Evolutionary conservation across 1,284 basidiomycete species (phyloP).

Genomic region (Ustilago curta): DNA sequence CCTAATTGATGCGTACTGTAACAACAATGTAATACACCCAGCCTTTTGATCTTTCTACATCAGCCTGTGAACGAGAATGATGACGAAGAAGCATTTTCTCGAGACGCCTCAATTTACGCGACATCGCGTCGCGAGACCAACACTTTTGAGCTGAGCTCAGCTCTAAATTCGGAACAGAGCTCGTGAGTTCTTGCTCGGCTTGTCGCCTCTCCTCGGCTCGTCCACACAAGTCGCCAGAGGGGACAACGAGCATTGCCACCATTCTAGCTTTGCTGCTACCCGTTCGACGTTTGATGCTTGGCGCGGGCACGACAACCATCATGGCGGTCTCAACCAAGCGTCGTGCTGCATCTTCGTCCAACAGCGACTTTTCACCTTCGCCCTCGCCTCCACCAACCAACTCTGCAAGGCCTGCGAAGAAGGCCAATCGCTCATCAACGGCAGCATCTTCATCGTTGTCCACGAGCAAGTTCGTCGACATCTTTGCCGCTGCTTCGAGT

Average conservation of each 20-base stretch:
- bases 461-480: slow-evolving; percentile 6
- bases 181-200: not conserved
- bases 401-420: slow-evolving; percentile 17
- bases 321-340: slow-evolving; percentile 33
- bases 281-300: slow-evolving; percentile 5
- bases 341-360: slow-evolving; percentile 11
- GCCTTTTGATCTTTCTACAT: not conserved
- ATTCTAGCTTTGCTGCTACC: not conserved
- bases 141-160: slow-evolving; percentile 14
- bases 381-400: slow-evolving; percentile 14
- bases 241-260: not conserved
- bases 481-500: slow-evolving; percentile 10
- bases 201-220: not conserved
- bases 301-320: slow-evolving; percentile 6
- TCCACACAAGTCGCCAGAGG: not conserved
- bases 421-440: slow-evolving; percentile 3
- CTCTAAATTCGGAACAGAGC: not conserved
- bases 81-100: not conserved
- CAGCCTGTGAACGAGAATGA: not conserved
- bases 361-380: slow-evolving; percentile 24
- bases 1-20: too few relatives aligned
- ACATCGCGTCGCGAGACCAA: slow-evolving; percentile 22
- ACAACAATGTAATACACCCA: slow-evolving; percentile 3
- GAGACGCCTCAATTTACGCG: slow-evolving; percentile 13
- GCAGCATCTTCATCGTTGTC: not conserved